A percentile compares a stretch with the other conserved stretches of the same genome.
These are phyloP conservation scores for Taiozyma onychis DNA, from an alignment of 1,139 yeast species.

Conservation along the genomic window DNA sequence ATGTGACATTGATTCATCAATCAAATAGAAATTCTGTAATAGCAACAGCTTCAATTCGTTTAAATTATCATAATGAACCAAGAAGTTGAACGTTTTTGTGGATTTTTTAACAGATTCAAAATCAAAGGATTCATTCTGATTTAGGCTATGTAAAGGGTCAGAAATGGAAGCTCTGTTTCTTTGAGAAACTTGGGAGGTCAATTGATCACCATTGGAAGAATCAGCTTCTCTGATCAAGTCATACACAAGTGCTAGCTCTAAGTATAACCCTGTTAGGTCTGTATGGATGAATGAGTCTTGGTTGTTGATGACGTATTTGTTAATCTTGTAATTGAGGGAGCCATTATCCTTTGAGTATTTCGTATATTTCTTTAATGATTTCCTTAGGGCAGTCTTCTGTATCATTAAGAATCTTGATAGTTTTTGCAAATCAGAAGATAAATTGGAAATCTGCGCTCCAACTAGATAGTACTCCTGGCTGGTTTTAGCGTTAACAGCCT, in stretches of 20 bases:
- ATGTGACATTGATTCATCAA: constrained; percentile 16
- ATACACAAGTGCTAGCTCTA: constrained; percentile 55
- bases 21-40: constrained; percentile 29
- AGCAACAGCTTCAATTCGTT: constrained; percentile 37
- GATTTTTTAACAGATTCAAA: constrained; percentile 29
- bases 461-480: background rate
- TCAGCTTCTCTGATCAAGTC: constrained; percentile 31
- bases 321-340: constrained; percentile 33
- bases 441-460: constrained; percentile 29
- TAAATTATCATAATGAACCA: constrained; percentile 40
- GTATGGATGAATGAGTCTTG: constrained; percentile 55
- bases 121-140: constrained; percentile 28
- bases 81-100: constrained; percentile 28
- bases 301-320: constrained; percentile 33
- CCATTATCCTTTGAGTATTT: constrained; percentile 49
- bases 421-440: constrained; percentile 60
- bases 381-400: constrained; percentile 77
- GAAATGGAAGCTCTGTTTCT: constrained; percentile 12
- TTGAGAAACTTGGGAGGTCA: background rate
- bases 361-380: constrained; percentile 71
- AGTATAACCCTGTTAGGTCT: constrained; percentile 59
- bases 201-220: background rate
- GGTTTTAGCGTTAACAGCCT: background rate
- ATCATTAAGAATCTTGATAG: constrained; percentile 69
- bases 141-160: constrained; percentile 12